Percentiles rank a stretch among this genome's conserved stretches.
Evolutionary conservation across 73 alveolate species (phyloP).

Genomic region (Paramecium caudatum): DNA sequence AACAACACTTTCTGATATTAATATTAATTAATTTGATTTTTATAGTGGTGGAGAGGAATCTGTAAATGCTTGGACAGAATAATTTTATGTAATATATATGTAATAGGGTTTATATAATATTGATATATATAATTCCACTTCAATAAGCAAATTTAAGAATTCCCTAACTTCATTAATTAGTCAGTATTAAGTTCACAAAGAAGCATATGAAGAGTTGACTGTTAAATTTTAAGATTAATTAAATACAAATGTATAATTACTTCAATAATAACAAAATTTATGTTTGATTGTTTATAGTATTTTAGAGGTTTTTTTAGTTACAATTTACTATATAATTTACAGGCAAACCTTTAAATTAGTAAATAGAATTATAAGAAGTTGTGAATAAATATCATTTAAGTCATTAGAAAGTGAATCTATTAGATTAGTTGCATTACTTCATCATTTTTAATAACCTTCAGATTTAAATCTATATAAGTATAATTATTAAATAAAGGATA

Average conservation of each 20-base stretch:
- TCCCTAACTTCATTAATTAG: background rate
- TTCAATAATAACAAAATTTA: background rate
- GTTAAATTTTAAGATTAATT: slow-evolving; percentile 4
- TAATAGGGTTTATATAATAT: background rate
- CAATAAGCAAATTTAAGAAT: background rate
- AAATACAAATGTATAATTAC: background rate
- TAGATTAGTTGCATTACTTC: background rate
- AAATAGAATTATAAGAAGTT: slow-evolving; percentile 34
- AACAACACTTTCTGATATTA: background rate
- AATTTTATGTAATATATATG: slow-evolving; percentile 34
- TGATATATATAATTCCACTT: background rate
- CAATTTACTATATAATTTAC: background rate
- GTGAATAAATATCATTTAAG: slow-evolving; percentile 38
- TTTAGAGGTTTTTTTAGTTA: background rate
- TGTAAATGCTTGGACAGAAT: slow-evolving; percentile 43
- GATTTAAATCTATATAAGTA: slow-evolving; percentile 49
- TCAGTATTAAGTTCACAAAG: slow-evolving; percentile 4
- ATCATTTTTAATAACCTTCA: background rate
- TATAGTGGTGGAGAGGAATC: background rate
- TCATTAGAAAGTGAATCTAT: slow-evolving; percentile 31
- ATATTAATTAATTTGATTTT: background rate
- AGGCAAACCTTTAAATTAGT: background rate
- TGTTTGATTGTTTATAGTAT: slow-evolving; percentile 1
- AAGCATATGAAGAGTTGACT: slow-evolving; percentile 12
- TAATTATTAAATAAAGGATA: slow-evolving; percentile 13